Evolutionary conservation across 345 rosid genomes (phyloP).

Genomic region (Combretum micranthum): DNA sequence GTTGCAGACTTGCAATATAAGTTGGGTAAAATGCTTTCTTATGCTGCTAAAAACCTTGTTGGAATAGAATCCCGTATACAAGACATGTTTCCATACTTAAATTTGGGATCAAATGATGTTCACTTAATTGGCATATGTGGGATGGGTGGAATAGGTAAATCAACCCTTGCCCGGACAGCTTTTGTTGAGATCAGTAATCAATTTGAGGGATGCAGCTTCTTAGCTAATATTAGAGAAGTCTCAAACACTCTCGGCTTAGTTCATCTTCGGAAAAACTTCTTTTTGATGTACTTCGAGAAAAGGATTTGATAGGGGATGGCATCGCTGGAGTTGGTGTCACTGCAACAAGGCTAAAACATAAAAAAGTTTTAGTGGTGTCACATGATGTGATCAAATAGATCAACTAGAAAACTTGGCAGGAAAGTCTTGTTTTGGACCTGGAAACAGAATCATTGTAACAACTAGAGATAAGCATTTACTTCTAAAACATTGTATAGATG

Average conservation of each 20-base stretch:
- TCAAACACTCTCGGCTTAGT: background rate
- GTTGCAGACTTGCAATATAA: background rate
- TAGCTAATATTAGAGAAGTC: conserved; percentile 21
- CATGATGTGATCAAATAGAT: conserved; percentile 8
- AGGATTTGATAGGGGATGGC: background rate
- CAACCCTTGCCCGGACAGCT: conserved; percentile 14
- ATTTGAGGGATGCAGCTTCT: conserved; percentile 25
- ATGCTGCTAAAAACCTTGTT: conserved; percentile 1
- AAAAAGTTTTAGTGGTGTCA: conserved; percentile 4
- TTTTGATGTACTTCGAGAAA: background rate
- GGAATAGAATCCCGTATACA: conserved; percentile 1
- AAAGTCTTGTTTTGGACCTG: conserved; percentile 1
- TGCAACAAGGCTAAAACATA: background rate
- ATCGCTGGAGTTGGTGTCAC: background rate
- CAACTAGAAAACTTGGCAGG: conserved; percentile 2
- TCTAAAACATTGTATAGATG: background rate
- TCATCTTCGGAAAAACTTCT: conserved; percentile 7
- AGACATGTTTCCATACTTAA: background rate
- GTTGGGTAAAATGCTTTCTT: background rate
- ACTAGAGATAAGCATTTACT: conserved; percentile 12
- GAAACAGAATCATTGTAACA: conserved; percentile 13
- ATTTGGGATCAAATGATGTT: background rate
- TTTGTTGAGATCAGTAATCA: background rate
- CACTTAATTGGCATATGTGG: background rate
- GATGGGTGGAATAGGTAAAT: background rate